Percentiles rank a stretch among this genome's conserved stretches.
Conservation (phyloP, 1,284 basidiomycete species). For the Malassezia dermatis region DNA sequence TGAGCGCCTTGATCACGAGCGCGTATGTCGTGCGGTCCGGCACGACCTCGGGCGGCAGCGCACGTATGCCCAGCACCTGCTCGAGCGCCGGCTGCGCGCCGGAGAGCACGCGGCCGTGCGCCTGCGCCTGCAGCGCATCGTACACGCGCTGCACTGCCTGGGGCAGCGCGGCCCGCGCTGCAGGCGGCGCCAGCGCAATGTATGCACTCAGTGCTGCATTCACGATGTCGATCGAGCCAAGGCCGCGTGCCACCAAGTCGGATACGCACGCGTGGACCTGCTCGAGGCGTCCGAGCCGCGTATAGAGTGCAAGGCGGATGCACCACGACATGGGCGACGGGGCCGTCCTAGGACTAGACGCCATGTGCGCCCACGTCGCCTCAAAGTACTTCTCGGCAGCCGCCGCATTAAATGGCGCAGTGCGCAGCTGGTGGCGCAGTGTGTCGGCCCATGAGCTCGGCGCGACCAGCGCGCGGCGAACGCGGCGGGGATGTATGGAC, state of each 20-base stretch:
- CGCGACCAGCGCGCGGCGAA: neutral
- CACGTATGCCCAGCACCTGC: constrained; percentile 2
- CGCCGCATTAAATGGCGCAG: neutral
- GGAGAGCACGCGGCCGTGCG: neutral
- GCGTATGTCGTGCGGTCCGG: constrained; percentile 9
- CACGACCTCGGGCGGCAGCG: neutral
- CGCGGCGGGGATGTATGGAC: neutral
- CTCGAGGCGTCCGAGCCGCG: neutral
- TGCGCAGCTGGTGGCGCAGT: neutral
- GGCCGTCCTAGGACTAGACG: neutral
- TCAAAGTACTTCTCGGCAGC: constrained; percentile 1
- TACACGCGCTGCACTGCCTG: constrained; percentile 4
- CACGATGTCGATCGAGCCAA: neutral
- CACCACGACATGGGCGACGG: constrained; percentile 10
- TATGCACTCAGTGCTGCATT: constrained; percentile 6
- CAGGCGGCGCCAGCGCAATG: neutral
- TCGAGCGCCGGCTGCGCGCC: neutral
- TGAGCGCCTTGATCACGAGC: constrained; percentile 2
- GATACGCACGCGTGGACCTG: neutral
- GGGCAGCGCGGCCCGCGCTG: neutral
- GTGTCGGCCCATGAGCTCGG: neutral
- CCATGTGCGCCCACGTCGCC: constrained; percentile 2
- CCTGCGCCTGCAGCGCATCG: constrained; percentile 2
- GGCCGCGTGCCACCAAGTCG: neutral
- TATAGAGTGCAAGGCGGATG: constrained; percentile 5